phyloP scores from a whole-genome alignment of 208 protist genomes.

The Leishmania major region DNA sequence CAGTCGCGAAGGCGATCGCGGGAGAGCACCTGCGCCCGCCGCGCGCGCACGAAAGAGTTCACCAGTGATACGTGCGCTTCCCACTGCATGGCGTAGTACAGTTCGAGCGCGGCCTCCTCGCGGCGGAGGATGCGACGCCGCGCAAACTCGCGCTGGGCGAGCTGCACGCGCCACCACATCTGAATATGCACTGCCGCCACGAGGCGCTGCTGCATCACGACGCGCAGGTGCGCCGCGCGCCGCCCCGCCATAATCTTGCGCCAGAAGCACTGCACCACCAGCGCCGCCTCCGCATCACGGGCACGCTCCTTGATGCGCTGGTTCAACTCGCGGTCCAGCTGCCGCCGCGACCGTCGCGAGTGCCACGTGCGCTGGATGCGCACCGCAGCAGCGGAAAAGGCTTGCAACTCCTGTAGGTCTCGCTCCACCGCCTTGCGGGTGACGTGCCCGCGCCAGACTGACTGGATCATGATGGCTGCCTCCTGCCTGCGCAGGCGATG shows the following conservation, averaged over 20 bases:
- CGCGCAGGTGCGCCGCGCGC: constrained; percentile 43
- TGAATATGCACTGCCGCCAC: constrained; percentile 49
- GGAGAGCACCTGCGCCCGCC: constrained; percentile 28
- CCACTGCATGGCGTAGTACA: constrained; percentile 72
- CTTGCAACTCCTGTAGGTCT: constrained; percentile 30
- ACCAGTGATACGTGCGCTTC: constrained; percentile 51
- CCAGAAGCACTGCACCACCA: constrained; percentile 89
- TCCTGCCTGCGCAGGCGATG: constrained; percentile 51
- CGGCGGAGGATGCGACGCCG: constrained; percentile 28
- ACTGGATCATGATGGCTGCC: constrained; percentile 75
- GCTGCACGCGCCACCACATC: constrained; percentile 71
- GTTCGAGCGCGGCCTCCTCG: constrained; percentile 58
- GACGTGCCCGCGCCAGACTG: constrained; percentile 80
- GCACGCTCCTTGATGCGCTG: constrained; percentile 35
- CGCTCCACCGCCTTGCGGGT: constrained; percentile 51
- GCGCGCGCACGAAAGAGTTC: constrained; percentile 56
- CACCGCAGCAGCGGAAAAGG: constrained; percentile 28
- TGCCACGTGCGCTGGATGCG: constrained; percentile 77
- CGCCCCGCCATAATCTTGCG: constrained; percentile 73
- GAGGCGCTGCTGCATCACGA: constrained; percentile 22
- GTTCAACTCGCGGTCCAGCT: constrained; percentile 43
- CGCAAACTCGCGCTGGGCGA: constrained; percentile 43
- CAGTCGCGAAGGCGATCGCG: constrained; percentile 22
- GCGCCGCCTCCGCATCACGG: constrained; percentile 39
- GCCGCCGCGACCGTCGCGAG: constrained; percentile 23